phyloP scores from a whole-genome alignment of 495 filamentous ascomycete species.

The Daldinia loculata region DNA sequence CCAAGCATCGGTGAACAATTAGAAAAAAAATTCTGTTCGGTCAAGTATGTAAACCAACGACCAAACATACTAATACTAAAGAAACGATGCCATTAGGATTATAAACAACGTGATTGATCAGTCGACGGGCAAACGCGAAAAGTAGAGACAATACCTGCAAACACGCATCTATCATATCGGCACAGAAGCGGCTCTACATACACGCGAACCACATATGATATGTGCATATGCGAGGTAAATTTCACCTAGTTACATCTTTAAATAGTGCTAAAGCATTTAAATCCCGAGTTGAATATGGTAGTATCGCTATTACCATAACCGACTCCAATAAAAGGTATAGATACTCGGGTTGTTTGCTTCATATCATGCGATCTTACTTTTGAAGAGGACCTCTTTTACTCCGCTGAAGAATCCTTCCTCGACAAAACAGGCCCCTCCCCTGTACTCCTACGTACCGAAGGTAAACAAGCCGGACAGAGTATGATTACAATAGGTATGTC shows the following conservation, averaged over 20 bases:
- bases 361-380: not conserved
- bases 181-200: constrained; percentile 9
- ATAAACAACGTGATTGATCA: not conserved
- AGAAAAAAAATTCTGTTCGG: too few species aligned
- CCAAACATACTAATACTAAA: not conserved
- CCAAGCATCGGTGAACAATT: not conserved
- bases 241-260: not conserved
- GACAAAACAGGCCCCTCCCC: constrained; percentile 10
- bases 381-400: not conserved
- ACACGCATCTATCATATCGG: not conserved
- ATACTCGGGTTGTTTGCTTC: not conserved
- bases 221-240: not conserved
- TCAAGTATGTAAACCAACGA: not conserved
- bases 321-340: not conserved
- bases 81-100: not conserved
- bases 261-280: not conserved
- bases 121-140: not conserved
- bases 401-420: constrained; percentile 21
- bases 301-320: not conserved
- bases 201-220: not conserved
- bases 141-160: not conserved
- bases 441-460: not conserved
- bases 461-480: not conserved
- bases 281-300: not conserved
- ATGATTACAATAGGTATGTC: not conserved